These are phyloP conservation scores for Cladophialophora yegresii DNA, from an alignment of 2,329 filamentous ascomycete species.

Conservation along the genomic window DNA sequence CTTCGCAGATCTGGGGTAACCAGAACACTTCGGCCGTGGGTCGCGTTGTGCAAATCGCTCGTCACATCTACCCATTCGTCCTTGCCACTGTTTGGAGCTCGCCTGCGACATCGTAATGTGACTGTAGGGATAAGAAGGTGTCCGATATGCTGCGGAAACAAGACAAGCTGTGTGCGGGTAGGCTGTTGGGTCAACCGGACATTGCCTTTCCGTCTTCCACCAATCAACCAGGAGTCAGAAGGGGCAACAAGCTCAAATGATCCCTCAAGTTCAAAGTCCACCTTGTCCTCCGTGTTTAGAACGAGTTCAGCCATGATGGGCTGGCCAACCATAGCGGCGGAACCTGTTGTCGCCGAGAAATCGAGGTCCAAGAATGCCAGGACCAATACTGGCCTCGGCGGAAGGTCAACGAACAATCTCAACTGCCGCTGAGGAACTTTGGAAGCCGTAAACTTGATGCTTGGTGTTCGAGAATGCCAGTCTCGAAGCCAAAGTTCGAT, in stretches of 20 bases:
- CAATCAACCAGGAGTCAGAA: constrained; percentile 78
- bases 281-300: constrained; percentile 41
- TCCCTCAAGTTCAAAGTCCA: constrained; percentile 64
- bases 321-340: constrained; percentile 46
- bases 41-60: constrained; percentile 79
- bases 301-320: constrained; percentile 50
- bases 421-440: constrained; percentile 58
- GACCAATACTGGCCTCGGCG: constrained; percentile 77
- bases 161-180: constrained; percentile 60
- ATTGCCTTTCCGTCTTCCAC: constrained; percentile 70
- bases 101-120: constrained; percentile 62
- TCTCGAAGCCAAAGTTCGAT: constrained; percentile 55
- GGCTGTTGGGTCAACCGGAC: constrained; percentile 43
- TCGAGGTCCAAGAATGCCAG: constrained; percentile 64
- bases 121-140: constrained; percentile 74
- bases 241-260: constrained; percentile 78
- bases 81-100: constrained; percentile 29
- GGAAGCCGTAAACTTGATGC: constrained; percentile 20
- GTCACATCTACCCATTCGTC: constrained; percentile 47
- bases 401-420: constrained; percentile 85
- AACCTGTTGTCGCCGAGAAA: constrained; percentile 6
- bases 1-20: constrained; percentile 71
- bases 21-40: constrained; percentile 72
- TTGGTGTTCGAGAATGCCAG: constrained; percentile 56
- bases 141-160: constrained; percentile 79